Evolutionary conservation across 495 filamentous ascomycete genomes (phyloP), one percentile per base, ranked within the genome.

Genomic region (Penicillium verhagenii): DNA sequence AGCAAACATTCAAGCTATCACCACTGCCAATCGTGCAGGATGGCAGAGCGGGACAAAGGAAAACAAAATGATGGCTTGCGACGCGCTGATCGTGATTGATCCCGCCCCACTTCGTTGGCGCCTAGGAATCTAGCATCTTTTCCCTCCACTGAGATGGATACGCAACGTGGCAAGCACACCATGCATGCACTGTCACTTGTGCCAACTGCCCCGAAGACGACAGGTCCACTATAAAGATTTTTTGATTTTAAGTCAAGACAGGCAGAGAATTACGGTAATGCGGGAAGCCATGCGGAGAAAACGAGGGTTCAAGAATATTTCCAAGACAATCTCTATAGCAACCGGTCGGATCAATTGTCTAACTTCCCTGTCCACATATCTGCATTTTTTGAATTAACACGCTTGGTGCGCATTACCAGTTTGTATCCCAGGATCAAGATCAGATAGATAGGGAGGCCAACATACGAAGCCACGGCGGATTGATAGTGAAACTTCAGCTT

Each of bases 381-480:
- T 16, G 77, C 86, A 29, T 79, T 67, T 49, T 74, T 62, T 4
- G 88, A 79, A 28, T 65, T 66, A 10, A 86, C 71, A 23, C 72
- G 71, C 48, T 78, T 74, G 37, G 68, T 79, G 59, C 75, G 79
- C 44, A 71, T 77, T 39, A 68, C 51, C 37, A 83, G 26, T 68
- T 91, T 91, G 64, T 90, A 85, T 3, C 88, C 87, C 28, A 84
- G 61, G 62, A 90, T 82, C 66, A 90, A 74, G 35, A 78, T 68
- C 0, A 93, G 55, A 61, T 89, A 93, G n/a, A 92, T 63, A 4
- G 87, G 86, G 53, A 95, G 87, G 20, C 86, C 87, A 4, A 90
- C 77, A 61, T 91, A 92, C 3, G 84, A 85, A 0, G 88, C 90
- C 61, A 94, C 72, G 64, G 92, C 90, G 50, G 83, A 86, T 58